A percentile compares a stretch with the other conserved stretches of the same genome.
These are phyloP conservation scores for Hypoxylon sp. DNA, from an alignment of 2,329 filamentous ascomycete species.

Conservation along the genomic window DNA sequence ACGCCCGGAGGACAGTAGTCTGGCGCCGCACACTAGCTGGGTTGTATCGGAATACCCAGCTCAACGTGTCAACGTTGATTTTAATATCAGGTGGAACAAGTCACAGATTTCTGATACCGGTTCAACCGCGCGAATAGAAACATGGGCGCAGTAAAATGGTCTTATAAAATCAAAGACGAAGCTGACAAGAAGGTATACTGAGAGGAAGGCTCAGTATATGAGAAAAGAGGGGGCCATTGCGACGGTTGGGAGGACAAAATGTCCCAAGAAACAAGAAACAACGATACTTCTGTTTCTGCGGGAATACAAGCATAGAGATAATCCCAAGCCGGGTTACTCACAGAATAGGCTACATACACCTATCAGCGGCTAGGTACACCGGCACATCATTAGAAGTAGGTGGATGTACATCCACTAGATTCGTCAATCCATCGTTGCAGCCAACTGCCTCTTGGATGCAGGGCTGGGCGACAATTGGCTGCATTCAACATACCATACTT, in stretches of 20 bases:
- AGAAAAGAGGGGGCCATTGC: slow-evolving; percentile 38
- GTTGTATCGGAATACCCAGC: slow-evolving; percentile 48
- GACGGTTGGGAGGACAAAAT: slow-evolving; percentile 26
- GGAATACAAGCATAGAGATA: slow-evolving; percentile 39
- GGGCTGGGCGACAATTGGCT: slow-evolving; percentile 44
- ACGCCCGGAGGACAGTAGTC: slow-evolving; percentile 60
- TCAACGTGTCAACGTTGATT: slow-evolving; percentile 46
- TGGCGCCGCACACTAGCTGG: slow-evolving; percentile 54
- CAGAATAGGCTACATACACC: slow-evolving; percentile 22
- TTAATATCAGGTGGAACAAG: slow-evolving; percentile 43
- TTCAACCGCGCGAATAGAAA: slow-evolving; percentile 25
- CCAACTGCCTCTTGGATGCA: slow-evolving; percentile 46
- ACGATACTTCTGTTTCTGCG: slow-evolving; percentile 23
- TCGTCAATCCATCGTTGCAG: slow-evolving; percentile 51
- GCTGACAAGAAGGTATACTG: slow-evolving; percentile 25
- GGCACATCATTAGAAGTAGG: slow-evolving; percentile 23
- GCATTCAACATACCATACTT: slow-evolving; percentile 41
- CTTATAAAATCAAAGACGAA: slow-evolving; percentile 26
- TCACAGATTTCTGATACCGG: slow-evolving; percentile 41
- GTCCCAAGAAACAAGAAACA: slow-evolving; percentile 12
- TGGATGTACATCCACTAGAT: slow-evolving; percentile 37
- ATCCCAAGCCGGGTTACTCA: slow-evolving; percentile 26
- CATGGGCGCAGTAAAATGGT: slow-evolving; percentile 15
- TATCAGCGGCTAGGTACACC: slow-evolving; percentile 41
- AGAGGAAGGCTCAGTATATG: slow-evolving; percentile 48